These are phyloP conservation scores for Neophaeococcomyces mojaviensis DNA, from an alignment of 2,329 filamentous ascomycete genomes.

Conservation along the genomic window DNA sequence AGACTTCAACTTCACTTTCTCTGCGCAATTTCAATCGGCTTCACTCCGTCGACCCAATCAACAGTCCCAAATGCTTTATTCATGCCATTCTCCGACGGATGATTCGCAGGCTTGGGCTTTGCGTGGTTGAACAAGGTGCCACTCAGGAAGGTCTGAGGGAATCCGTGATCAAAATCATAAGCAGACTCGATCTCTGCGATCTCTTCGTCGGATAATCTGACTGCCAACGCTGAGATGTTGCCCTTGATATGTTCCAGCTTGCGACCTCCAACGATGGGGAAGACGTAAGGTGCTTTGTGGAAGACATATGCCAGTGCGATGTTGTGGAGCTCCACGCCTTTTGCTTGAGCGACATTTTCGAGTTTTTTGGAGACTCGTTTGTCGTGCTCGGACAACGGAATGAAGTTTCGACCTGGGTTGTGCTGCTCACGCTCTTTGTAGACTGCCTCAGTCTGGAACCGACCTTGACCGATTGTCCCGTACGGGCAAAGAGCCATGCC, in stretches of 20 bases:
- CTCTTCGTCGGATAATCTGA: conserved; percentile 46
- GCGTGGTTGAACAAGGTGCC: conserved; percentile 13
- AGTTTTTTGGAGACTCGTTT: conserved; percentile 16
- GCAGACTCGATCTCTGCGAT: conserved; percentile 48
- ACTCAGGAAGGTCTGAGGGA: conserved; percentile 42
- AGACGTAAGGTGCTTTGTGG: conserved; percentile 46
- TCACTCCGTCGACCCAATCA: too few species aligned
- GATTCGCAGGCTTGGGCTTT: background rate
- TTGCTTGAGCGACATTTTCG: conserved; percentile 17
- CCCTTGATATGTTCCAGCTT: conserved; percentile 46
- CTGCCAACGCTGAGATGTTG: conserved; percentile 49
- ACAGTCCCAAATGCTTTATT: too few species aligned
- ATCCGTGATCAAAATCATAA: conserved; percentile 49
- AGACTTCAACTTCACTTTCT: too few species aligned
- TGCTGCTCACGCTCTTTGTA: conserved; percentile 26
- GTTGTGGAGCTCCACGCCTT: conserved; percentile 10
- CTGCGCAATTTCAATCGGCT: too few species aligned
- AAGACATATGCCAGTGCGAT: conserved; percentile 45
- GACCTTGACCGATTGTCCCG: conserved; percentile 46
- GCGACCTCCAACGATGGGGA: conserved; percentile 47
- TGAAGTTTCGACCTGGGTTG: conserved; percentile 19
- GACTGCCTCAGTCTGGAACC: conserved; percentile 38
- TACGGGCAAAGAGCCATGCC: conserved; percentile 56
- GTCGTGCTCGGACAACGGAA: conserved; percentile 14
- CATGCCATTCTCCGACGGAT: conserved; percentile 1